phyloP scores from a whole-genome alignment of 2,329 filamentous ascomycete species.

The Colletotrichum tofieldiae region DNA sequence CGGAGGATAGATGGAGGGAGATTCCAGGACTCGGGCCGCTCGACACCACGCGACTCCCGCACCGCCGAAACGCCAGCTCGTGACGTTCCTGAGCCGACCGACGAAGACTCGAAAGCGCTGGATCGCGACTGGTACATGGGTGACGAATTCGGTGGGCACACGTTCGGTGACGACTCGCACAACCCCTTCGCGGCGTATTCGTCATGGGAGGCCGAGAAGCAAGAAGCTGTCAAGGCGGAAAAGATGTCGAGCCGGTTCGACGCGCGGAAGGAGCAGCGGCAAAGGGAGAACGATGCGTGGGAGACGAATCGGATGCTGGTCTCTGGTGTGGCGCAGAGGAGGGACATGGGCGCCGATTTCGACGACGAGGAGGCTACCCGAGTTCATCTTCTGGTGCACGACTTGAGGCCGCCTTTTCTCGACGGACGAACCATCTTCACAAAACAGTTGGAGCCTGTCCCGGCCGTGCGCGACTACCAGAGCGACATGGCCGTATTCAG shows the following conservation, averaged over 20 bases:
- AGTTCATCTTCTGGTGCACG: slow-evolving; percentile 92
- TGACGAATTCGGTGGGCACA: slow-evolving; percentile 85
- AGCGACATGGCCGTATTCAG: slow-evolving; percentile 99
- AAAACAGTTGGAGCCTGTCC: slow-evolving; percentile 95
- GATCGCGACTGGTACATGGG: slow-evolving; percentile 95
- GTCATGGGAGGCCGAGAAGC: slow-evolving; percentile 79
- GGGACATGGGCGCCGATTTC: slow-evolving; percentile 86
- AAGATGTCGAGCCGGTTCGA: slow-evolving; percentile 82
- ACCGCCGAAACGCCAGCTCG: slow-evolving; percentile 47
- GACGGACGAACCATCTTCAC: slow-evolving; percentile 97
- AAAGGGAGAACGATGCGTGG: slow-evolving; percentile 97
- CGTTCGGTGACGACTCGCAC: slow-evolving; percentile 92
- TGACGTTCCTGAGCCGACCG: slow-evolving; percentile 75
- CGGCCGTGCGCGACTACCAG: slow-evolving; percentile 91
- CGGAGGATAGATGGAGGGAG: slow-evolving; percentile 72
- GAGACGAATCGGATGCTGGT: slow-evolving; percentile 99
- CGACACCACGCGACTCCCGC: slow-evolving; percentile 62
- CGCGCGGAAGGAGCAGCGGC: slow-evolving; percentile 84
- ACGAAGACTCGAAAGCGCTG: slow-evolving; percentile 81
- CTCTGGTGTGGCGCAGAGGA: slow-evolving; percentile 92
- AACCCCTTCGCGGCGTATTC: slow-evolving; percentile 89
- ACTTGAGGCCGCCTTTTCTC: slow-evolving; percentile 93
- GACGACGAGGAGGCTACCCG: slow-evolving; percentile 92
- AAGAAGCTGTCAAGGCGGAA: slow-evolving; percentile 82
- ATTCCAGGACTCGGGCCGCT: slow-evolving; percentile 50